Percentiles rank a stretch among this genome's conserved stretches.
These are phyloP conservation scores for Neonectria hederae DNA, from an alignment of 2,329 filamentous ascomycete genomes.

Conservation along the genomic window DNA sequence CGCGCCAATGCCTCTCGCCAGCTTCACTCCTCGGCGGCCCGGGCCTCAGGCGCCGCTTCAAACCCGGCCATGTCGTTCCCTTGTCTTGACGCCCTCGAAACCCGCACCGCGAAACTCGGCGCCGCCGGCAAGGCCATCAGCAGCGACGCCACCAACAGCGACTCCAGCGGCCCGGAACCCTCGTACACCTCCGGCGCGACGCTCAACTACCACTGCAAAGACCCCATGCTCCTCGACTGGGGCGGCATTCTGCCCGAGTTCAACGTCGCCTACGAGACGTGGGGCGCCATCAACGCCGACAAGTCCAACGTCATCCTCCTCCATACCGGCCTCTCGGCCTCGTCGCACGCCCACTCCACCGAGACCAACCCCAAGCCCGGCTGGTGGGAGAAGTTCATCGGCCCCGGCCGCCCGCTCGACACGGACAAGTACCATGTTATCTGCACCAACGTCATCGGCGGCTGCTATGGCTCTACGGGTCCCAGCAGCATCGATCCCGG, in stretches of 20 bases:
- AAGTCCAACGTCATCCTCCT: constrained; percentile 90
- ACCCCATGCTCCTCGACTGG: constrained; percentile 89
- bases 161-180: constrained; percentile 83
- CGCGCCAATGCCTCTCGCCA: constrained; percentile 28
- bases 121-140: constrained; percentile 49
- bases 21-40: constrained; percentile 34
- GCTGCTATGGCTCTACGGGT: constrained; percentile 95
- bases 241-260: constrained; percentile 91
- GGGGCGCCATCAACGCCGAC: constrained; percentile 83
- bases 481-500: constrained; percentile 88
- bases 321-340: constrained; percentile 95
- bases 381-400: constrained; percentile 99
- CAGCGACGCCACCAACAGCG: not conserved
- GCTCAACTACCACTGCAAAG: constrained; percentile 75
- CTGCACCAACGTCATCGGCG: constrained; percentile 95
- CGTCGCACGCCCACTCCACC: constrained; percentile 96
- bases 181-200: constrained; percentile 94
- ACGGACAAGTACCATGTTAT: constrained; percentile 93
- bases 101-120: constrained; percentile 77
- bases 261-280: constrained; percentile 91
- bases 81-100: constrained; percentile 86
- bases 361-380: constrained; percentile 84
- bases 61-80: constrained; percentile 91
- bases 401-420: constrained; percentile 83
- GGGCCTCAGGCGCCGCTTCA: constrained; percentile 58